Base-by-base conservation (phyloP, 805 yeast species). In the Saturnispora kantuleensis region DNA sequence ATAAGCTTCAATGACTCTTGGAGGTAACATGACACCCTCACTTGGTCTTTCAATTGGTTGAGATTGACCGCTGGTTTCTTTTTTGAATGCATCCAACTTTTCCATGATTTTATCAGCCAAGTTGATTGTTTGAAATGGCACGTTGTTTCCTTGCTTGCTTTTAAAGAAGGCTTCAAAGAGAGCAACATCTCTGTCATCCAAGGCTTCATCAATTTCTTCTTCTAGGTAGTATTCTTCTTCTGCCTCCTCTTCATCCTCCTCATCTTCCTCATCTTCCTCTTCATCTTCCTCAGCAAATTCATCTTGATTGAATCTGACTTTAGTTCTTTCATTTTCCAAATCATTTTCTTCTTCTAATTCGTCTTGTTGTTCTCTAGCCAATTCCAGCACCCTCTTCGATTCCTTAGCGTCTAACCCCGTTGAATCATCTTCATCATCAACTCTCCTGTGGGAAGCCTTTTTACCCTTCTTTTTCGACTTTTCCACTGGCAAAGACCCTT, bases 91-190 rank as follows among this genome's bases (percentile, higher is more conserved):
- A 54, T 80, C 79, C 45, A 90, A 78, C 50, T 88, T 84, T 30
- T 88, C 96, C 84, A 90, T 74, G 54, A 93, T 88, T 57, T 88
- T 87, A 63, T 93, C 98, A 21, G 96, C 97, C 55, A 93, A 69
- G 53, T 82, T 84, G 56, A 77, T 71, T 44, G 81, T 65, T 31
- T 76, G 73, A 39, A 60, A 58, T 17, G 65, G 59, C 9, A 17
- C 41, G 32, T 50, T 47, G 31, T 47, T 46, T 28, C 51, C 49
- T 28, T 47, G 49, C 35, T 50, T 47, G 4, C 49, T 49, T 32
- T 75, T 74, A 55, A 84, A 75, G 53, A 84, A 89, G 47, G 79
- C 74, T 51, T 88, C 88, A 63, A 89, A 88, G 59, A 93, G 64
- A 38, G 79, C 90, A 10, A 87, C 82, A 53, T 93, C 97, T 44